A percentile compares a stretch with the other conserved stretches of the same genome.
These are phyloP conservation scores for Botrytis paeoniae DNA, from an alignment of 2,329 filamentous ascomycete species.

Conservation along the genomic window DNA sequence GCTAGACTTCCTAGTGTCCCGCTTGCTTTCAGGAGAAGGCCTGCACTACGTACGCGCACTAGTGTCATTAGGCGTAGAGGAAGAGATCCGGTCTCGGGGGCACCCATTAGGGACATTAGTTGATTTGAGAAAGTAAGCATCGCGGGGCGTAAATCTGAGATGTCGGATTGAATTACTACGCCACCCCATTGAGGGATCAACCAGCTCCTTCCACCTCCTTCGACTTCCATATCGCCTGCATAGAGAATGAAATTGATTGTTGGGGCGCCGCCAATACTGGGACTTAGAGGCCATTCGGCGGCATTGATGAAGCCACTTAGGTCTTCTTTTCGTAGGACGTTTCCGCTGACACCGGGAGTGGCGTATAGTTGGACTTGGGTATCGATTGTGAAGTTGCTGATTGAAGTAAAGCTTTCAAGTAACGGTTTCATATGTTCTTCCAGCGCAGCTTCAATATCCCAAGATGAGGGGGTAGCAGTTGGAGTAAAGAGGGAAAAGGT, in stretches of 20 bases:
- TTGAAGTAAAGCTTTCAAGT: constrained; percentile 71
- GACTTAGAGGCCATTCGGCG: constrained; percentile 93
- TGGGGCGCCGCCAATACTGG: constrained; percentile 87
- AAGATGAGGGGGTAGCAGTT: constrained; percentile 72
- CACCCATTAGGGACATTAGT: constrained; percentile 80
- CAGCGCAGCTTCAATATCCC: constrained; percentile 85
- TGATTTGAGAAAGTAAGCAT: constrained; percentile 91
- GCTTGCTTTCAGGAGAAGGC: constrained; percentile 82
- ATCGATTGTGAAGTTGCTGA: constrained; percentile 94
- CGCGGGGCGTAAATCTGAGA: constrained; percentile 69
- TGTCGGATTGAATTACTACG: constrained; percentile 56
- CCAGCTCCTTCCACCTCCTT: constrained; percentile 64
- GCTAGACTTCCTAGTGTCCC: constrained; percentile 92
- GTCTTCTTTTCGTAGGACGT: constrained; percentile 76
- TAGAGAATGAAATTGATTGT: constrained; percentile 97
- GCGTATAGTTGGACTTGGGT: constrained; percentile 96
- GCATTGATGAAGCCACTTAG: constrained; percentile 95
- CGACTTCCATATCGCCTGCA: constrained; percentile 58
- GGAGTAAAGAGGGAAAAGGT: constrained; percentile 94
- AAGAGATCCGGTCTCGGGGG: constrained; percentile 77
- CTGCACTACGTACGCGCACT: constrained; percentile 78
- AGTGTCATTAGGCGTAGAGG: constrained; percentile 82
- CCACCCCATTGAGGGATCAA: constrained; percentile 95
- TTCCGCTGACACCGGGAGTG: constrained; percentile 55
- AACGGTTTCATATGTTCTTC: constrained; percentile 79